Conservation (phyloP, 116 monocot species). For the Cymodocea nodosa region DNA sequence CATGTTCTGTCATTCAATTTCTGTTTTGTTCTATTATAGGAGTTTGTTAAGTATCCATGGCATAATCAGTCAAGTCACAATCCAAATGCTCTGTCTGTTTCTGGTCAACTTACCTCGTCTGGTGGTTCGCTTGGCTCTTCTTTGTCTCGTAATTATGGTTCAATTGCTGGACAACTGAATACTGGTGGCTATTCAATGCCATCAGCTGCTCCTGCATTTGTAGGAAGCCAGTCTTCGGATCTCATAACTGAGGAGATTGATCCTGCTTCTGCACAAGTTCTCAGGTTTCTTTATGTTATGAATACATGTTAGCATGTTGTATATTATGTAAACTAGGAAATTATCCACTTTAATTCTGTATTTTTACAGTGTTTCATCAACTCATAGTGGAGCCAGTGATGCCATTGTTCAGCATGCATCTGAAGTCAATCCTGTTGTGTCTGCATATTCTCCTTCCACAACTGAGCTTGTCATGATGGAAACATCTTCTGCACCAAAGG, state of each 20-base stretch:
- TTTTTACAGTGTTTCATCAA: conserved; percentile 25
- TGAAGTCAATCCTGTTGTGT: conserved; percentile 24
- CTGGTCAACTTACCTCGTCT: conserved; percentile 14
- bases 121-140: conserved; percentile 25
- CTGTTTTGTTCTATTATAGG: conserved; percentile 24
- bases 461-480: conserved; percentile 46
- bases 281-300: conserved; percentile 23
- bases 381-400: conserved; percentile 27
- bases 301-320: neutral
- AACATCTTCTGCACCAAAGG: conserved; percentile 29
- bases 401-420: conserved; percentile 17
- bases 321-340: neutral
- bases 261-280: conserved; percentile 24
- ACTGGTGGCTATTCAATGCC: conserved; percentile 27
- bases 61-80: conserved; percentile 63
- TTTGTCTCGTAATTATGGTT: conserved; percentile 36
- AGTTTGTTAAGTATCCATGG: conserved; percentile 77
- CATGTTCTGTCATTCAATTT: neutral
- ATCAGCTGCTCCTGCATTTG: conserved; percentile 44
- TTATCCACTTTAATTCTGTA: neutral
- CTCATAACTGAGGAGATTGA: conserved; percentile 45
- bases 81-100: conserved; percentile 24
- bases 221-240: conserved; percentile 36
- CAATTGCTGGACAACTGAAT: conserved; percentile 28
- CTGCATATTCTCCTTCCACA: conserved; percentile 32